phyloP scores from a whole-genome alignment of 148 eudicot species.

The Arbutus unedo region DNA sequence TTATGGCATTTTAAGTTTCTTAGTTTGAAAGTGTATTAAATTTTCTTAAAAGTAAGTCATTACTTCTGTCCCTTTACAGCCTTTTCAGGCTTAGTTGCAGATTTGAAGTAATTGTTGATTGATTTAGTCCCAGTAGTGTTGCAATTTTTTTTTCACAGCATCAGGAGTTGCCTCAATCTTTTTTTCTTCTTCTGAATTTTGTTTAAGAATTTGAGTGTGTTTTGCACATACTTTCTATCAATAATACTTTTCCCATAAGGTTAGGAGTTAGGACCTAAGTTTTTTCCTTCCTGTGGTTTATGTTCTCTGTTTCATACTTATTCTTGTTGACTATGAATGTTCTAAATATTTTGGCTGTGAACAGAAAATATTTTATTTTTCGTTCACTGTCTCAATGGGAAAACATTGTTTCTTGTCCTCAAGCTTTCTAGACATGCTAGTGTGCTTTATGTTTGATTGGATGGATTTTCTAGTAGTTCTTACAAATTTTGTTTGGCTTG shows the following conservation, averaged over 20 bases:
- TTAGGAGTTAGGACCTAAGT: not conserved
- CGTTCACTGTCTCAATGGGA: conserved; percentile 1
- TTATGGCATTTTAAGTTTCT: not conserved
- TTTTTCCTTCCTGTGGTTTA: not conserved
- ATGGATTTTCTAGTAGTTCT: not conserved
- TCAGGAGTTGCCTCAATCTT: not conserved
- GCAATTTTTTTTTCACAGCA: not conserved
- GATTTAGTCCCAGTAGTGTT: not conserved
- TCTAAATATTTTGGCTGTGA: not conserved
- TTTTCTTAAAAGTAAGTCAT: not conserved
- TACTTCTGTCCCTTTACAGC: not conserved
- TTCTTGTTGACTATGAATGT: not conserved
- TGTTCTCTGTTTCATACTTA: not conserved
- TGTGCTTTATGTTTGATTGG: not conserved
- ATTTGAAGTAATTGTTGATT: not conserved
- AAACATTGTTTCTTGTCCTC: not conserved
- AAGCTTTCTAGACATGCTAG: not conserved
- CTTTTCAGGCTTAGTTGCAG: not conserved
- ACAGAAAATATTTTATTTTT: not conserved
- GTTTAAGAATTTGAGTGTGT: not conserved
- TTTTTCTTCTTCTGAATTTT: not conserved
- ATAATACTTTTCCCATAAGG: not conserved
- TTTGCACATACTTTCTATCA: not conserved
- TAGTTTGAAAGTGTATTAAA: not conserved
- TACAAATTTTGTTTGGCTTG: not conserved